Evolutionary conservation across 768 basidiomycete species (phyloP).

Genomic region (Gelatoporia subvermispora): DNA sequence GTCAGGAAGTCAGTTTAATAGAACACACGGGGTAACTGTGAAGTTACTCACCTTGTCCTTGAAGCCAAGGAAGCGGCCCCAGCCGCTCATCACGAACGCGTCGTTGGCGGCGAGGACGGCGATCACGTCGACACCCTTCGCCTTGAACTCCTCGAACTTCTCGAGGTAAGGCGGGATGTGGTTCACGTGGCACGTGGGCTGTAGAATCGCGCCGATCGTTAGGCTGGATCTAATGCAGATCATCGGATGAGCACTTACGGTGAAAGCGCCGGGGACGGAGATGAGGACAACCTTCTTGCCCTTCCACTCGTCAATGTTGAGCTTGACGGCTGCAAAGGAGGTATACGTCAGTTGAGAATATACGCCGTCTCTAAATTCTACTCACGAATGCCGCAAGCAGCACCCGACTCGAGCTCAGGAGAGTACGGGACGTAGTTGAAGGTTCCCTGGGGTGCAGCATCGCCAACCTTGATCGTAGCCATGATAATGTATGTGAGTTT

Average conservation of each 20-base stretch:
- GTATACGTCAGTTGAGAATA: neutral
- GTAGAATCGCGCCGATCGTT: neutral
- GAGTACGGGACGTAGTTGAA: constrained; percentile 57
- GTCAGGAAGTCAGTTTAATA: neutral
- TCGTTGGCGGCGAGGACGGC: constrained; percentile 79
- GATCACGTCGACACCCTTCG: constrained; percentile 68
- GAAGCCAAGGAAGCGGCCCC: constrained; percentile 29
- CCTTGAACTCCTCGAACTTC: constrained; percentile 65
- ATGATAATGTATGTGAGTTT: constrained; percentile 11
- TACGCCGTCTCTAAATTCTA: constrained; percentile 16
- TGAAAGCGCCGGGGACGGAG: constrained; percentile 78
- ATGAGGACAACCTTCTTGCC: constrained; percentile 80
- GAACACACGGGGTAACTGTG: neutral
- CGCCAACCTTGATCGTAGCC: constrained; percentile 44
- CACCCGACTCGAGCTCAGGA: constrained; percentile 57
- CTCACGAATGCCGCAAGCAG: constrained; percentile 64
- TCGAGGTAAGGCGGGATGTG: constrained; percentile 56
- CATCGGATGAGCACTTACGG: constrained; percentile 38
- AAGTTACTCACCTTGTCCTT: constrained; percentile 48
- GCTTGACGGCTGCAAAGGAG: constrained; percentile 38
- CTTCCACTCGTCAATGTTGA: constrained; percentile 64
- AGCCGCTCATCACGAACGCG: constrained; percentile 59
- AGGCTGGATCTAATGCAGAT: neutral
- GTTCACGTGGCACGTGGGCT: constrained; percentile 35
- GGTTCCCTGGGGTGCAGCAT: constrained; percentile 40